Conservation (phyloP, 371 early-diverging fungal species). For the Cokeromyces recurvatus region DNA sequence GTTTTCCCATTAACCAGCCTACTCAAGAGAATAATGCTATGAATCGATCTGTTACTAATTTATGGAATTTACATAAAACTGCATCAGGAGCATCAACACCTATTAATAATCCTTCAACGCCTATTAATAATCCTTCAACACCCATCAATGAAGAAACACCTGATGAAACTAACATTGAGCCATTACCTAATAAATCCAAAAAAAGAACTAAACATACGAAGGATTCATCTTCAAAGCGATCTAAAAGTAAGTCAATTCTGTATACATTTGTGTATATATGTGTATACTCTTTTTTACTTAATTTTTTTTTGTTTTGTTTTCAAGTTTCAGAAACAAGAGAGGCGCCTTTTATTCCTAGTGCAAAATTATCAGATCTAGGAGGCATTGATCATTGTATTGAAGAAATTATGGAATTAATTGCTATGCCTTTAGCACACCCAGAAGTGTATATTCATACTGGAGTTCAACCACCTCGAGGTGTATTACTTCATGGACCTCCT, state of each 20-base stretch:
- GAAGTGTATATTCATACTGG: constrained; percentile 95
- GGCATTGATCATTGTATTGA: constrained; percentile 88
- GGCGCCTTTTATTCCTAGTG: constrained; percentile 54
- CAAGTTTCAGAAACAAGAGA: constrained; percentile 25
- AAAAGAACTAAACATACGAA: constrained; percentile 36
- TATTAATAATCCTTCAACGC: constrained; percentile 2
- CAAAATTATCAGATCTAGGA: constrained; percentile 77
- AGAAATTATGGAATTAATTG: constrained; percentile 94
- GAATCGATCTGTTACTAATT: constrained; percentile 68
- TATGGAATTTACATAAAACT: constrained; percentile 57
- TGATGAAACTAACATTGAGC: background rate
- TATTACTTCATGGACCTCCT: constrained; percentile 98
- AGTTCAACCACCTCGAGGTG: constrained; percentile 93
- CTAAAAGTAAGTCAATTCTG: constrained; percentile 24
- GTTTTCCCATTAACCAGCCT: constrained; percentile 21
- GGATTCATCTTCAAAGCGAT: constrained; percentile 22
- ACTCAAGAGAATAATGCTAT: constrained; percentile 61
- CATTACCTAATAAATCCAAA: constrained; percentile 24
- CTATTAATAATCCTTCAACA: constrained; percentile 3
- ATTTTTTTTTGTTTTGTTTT: constrained; percentile 9
- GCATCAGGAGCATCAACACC: constrained; percentile 12
- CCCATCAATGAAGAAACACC: constrained; percentile 1
- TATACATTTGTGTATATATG: background rate
- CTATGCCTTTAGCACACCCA: constrained; percentile 95
- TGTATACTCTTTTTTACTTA: constrained; percentile 9